Conservation (phyloP, 75 land plant species). For the Selaginella moellendorffii region DNA sequence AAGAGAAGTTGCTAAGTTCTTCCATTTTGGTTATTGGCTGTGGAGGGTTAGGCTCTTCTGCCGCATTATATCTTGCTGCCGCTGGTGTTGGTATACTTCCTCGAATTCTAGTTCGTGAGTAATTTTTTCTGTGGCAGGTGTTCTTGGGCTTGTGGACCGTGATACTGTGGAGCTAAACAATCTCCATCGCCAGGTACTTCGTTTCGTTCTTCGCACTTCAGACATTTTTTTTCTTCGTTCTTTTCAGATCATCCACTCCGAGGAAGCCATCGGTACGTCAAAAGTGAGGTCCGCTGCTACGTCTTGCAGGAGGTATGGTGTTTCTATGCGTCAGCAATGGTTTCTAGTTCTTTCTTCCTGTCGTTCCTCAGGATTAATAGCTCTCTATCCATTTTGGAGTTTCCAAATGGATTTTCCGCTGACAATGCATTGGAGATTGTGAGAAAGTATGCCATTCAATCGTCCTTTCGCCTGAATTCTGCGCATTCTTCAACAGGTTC, state of each 20-base stretch:
- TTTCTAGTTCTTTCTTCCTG: background rate
- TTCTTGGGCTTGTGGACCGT: conserved; percentile 78
- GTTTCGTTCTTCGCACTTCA: too few species aligned
- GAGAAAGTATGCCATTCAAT: conserved; percentile 45
- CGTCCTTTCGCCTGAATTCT: background rate
- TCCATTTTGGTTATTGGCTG: conserved; percentile 87
- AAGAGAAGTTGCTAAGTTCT: conserved; percentile 51
- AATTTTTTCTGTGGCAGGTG: conserved; percentile 31
- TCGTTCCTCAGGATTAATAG: conserved; percentile 57
- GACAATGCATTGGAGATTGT: conserved; percentile 77
- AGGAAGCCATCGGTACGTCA: conserved; percentile 59
- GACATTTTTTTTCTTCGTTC: background rate
- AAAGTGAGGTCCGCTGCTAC: conserved; percentile 92
- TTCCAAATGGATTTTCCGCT: conserved; percentile 40
- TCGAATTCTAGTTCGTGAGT: too few species aligned
- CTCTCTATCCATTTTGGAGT: conserved; percentile 38
- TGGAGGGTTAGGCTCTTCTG: conserved; percentile 93
- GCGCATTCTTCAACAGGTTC: background rate
- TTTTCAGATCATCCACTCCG: conserved; percentile 71
- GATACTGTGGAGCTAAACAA: conserved; percentile 89
- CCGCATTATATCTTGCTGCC: conserved; percentile 77
- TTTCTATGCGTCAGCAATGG: background rate
- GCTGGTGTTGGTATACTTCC: conserved; percentile 94
- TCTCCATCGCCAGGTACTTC: conserved; percentile 77
- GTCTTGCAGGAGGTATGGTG: conserved; percentile 56